These are phyloP conservation scores for Pinus taeda DNA, from an alignment of 75 land plant species.

Conservation along the genomic window DNA sequence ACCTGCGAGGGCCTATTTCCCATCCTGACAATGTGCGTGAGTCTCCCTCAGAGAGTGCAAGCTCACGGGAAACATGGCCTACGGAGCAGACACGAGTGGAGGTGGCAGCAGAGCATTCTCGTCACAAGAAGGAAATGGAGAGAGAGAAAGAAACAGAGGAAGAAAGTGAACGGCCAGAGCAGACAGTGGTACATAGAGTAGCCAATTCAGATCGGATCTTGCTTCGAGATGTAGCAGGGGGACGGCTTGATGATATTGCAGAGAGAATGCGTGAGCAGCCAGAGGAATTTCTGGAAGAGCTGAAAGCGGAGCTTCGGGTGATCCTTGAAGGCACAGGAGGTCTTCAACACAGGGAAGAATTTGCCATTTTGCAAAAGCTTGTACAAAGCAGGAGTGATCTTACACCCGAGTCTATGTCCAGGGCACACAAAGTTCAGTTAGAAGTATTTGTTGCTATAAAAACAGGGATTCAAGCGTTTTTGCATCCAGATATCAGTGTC, in stretches of 20 bases:
- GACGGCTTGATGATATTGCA: slow-evolving; percentile 61
- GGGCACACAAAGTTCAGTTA: slow-evolving; percentile 78
- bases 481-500: slow-evolving; percentile 81
- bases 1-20: slow-evolving; percentile 38
- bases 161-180: slow-evolving; percentile 24
- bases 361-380: slow-evolving; percentile 71
- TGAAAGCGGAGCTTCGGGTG: slow-evolving; percentile 63
- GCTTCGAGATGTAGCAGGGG: slow-evolving; percentile 74
- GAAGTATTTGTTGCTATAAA: slow-evolving; percentile 91
- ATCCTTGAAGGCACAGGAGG: slow-evolving; percentile 85
- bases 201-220: slow-evolving; percentile 50
- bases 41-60: slow-evolving; percentile 69
- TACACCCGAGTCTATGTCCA: slow-evolving; percentile 54
- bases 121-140: slow-evolving; percentile 25
- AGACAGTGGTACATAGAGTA: slow-evolving; percentile 72
- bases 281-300: slow-evolving; percentile 77
- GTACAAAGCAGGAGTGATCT: slow-evolving; percentile 74
- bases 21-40: slow-evolving; percentile 35
- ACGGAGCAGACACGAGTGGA: slow-evolving; percentile 27
- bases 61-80: slow-evolving; percentile 79
- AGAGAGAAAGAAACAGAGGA: slow-evolving; percentile 41
- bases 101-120: slow-evolving; percentile 9
- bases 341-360: slow-evolving; percentile 77
- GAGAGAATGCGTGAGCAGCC: slow-evolving; percentile 76
- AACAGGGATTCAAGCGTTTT: slow-evolving; percentile 90